Percentiles rank a stretch among this genome's conserved stretches.
Evolutionary conservation across 1,139 yeast species (phyloP).

Genomic region (Saccharomyces pastorianus): DNA sequence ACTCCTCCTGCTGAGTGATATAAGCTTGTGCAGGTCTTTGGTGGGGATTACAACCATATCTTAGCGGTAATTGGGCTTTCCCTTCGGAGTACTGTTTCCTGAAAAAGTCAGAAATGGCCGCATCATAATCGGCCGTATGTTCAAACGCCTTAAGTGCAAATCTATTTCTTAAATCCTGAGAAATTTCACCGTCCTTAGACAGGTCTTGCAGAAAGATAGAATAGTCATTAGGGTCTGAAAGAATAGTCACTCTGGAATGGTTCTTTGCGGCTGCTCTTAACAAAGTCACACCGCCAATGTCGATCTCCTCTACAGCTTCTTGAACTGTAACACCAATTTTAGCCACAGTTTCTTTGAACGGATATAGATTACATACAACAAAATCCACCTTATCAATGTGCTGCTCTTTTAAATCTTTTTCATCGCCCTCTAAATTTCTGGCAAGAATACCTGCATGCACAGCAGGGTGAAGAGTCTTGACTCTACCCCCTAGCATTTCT

Average conservation of each 20-base stretch:
- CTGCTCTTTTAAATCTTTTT: slow-evolving; percentile 75
- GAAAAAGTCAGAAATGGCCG: slow-evolving; percentile 92
- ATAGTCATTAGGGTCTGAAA: slow-evolving; percentile 91
- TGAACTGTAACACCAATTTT: slow-evolving; percentile 91
- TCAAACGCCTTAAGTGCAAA: slow-evolving; percentile 95
- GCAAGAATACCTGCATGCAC: slow-evolving; percentile 98
- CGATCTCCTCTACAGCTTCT: slow-evolving; percentile 97
- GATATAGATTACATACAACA: slow-evolving; percentile 95
- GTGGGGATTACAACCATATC: slow-evolving; percentile 98
- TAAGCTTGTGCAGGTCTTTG: slow-evolving; percentile 98
- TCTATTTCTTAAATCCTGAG: slow-evolving; percentile 65
- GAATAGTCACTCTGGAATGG: slow-evolving; percentile 89
- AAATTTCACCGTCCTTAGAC: slow-evolving; percentile 53
- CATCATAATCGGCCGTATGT: slow-evolving; percentile 95
- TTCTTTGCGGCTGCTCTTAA: slow-evolving; percentile 98
- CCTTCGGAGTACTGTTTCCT: slow-evolving; percentile 94
- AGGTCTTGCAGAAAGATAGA: slow-evolving; percentile 79
- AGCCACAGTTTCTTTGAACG: slow-evolving; percentile 94
- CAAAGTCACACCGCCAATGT: slow-evolving; percentile 95
- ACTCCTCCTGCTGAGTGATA: slow-evolving; percentile 67
- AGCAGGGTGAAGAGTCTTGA: slow-evolving; percentile 95
- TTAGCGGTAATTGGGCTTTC: slow-evolving; percentile 78
- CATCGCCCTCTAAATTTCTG: slow-evolving; percentile 83
- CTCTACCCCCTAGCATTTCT: slow-evolving; percentile 97
- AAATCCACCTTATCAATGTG: slow-evolving; percentile 91